Conservation (phyloP, 164 flowering plant genomes). For the Berberis thunbergii region DNA sequence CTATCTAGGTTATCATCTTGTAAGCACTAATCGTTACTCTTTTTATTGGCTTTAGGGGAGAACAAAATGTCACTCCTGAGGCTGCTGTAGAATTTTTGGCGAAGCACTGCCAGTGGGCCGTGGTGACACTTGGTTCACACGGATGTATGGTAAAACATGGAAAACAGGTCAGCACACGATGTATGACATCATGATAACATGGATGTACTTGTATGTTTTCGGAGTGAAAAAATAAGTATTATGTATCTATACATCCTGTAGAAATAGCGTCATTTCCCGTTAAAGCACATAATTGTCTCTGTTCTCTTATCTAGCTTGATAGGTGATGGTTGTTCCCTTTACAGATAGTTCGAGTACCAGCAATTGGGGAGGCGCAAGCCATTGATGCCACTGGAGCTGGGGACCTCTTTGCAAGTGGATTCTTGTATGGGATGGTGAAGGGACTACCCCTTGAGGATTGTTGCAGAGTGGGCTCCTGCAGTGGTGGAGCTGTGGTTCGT, state of each 20-base stretch:
- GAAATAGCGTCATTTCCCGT: background rate
- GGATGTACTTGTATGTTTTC: background rate
- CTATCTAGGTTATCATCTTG: background rate
- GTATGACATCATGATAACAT: background rate
- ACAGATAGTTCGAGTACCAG: constrained; percentile 72
- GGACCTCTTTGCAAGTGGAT: constrained; percentile 91
- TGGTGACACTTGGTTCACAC: constrained; percentile 72
- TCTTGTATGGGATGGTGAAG: constrained; percentile 75
- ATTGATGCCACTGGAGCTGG: constrained; percentile 97
- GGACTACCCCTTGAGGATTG: constrained; percentile 79
- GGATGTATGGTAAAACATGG: constrained; percentile 89
- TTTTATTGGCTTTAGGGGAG: constrained; percentile 33
- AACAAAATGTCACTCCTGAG: constrained; percentile 45
- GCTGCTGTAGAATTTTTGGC: constrained; percentile 66
- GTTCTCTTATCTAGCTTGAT: background rate
- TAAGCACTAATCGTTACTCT: background rate
- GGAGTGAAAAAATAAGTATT: no score
- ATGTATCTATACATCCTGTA: no score
- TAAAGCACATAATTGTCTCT: background rate
- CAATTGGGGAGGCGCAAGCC: constrained; percentile 60
- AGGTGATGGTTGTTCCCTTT: background rate
- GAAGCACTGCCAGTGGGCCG: constrained; percentile 76
- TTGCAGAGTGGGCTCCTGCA: constrained; percentile 84
- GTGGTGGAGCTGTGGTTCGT: constrained; percentile 85
- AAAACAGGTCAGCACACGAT: constrained; percentile 55